Conservation (phyloP, 2,329 filamentous ascomycete genomes). For the Phoma sp. region DNA sequence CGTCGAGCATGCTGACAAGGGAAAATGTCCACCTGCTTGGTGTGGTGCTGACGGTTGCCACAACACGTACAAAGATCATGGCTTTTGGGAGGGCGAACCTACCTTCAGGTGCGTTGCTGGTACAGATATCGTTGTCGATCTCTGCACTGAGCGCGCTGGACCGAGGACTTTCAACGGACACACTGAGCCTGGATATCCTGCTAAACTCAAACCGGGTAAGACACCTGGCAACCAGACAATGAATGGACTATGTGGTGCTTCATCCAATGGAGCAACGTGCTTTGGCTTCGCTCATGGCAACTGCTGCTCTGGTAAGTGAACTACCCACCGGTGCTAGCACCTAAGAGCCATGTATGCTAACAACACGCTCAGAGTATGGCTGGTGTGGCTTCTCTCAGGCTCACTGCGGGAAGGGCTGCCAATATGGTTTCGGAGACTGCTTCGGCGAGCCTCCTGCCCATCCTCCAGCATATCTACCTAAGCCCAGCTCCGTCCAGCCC, state of each 20-base stretch:
- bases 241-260: conserved; percentile 16
- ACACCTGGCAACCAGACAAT: background rate
- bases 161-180: conserved; percentile 10
- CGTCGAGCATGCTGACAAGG: conserved; percentile 5
- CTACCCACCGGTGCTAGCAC: background rate
- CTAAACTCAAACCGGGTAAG: background rate
- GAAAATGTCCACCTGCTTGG: conserved; percentile 12
- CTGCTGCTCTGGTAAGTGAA: conserved; percentile 19
- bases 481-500: background rate
- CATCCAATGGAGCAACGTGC: conserved; percentile 5
- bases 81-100: conserved; percentile 28
- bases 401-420: conserved; percentile 13
- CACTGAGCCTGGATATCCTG: background rate
- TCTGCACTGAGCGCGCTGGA: conserved; percentile 24
- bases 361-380: background rate
- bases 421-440: conserved; percentile 9
- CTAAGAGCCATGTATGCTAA: background rate
- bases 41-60: conserved; percentile 19
- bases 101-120: conserved; percentile 24
- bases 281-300: conserved; percentile 9
- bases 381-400: conserved; percentile 9
- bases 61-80: conserved; percentile 25
- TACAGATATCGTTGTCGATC: conserved; percentile 28
- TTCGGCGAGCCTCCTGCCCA: background rate
- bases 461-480: background rate